phyloP scores from a whole-genome alignment of 768 basidiomycete genomes.

The Boletellus ananas region DNA sequence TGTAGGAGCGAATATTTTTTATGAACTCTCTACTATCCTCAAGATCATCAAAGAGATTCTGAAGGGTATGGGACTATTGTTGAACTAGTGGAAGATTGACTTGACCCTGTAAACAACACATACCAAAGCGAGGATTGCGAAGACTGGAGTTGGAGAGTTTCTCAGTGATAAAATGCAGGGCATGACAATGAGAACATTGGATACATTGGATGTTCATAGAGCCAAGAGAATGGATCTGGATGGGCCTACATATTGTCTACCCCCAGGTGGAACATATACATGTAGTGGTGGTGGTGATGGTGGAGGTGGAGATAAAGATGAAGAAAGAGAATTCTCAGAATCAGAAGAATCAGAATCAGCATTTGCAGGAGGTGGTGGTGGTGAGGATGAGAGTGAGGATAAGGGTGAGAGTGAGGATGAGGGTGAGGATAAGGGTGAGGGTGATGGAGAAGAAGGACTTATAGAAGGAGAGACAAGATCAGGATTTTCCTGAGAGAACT shows the following conservation, averaged over 20 bases:
- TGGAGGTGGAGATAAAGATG: neutral
- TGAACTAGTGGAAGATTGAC: constrained; percentile 20
- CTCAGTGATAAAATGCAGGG: constrained; percentile 15
- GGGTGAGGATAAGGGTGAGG: neutral
- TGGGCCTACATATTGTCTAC: constrained; percentile 7
- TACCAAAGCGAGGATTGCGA: constrained; percentile 16
- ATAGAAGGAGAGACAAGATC: neutral
- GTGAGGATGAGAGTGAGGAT: neutral
- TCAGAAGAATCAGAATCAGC: too few relatives aligned
- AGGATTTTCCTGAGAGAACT: neutral
- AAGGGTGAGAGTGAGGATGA: too few relatives aligned
- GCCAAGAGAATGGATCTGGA: neutral
- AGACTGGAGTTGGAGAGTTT: neutral
- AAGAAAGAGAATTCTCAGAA: too few relatives aligned
- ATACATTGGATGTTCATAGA: constrained; percentile 8
- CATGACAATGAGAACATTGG: constrained; percentile 17
- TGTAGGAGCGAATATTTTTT: constrained; percentile 38
- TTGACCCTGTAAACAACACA: constrained; percentile 28
- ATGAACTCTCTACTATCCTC: constrained; percentile 20
- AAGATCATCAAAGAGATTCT: constrained; percentile 14
- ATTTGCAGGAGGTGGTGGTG: neutral
- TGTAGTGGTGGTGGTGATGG: neutral
- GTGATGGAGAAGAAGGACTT: too few relatives aligned
- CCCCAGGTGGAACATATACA: constrained; percentile 7
- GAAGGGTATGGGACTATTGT: constrained; percentile 12